Evolutionary conservation across 2,329 filamentous ascomycete genomes (phyloP), one percentile per base, ranked within the genome.

Genomic region (Ceratocystis albifundus): DNA sequence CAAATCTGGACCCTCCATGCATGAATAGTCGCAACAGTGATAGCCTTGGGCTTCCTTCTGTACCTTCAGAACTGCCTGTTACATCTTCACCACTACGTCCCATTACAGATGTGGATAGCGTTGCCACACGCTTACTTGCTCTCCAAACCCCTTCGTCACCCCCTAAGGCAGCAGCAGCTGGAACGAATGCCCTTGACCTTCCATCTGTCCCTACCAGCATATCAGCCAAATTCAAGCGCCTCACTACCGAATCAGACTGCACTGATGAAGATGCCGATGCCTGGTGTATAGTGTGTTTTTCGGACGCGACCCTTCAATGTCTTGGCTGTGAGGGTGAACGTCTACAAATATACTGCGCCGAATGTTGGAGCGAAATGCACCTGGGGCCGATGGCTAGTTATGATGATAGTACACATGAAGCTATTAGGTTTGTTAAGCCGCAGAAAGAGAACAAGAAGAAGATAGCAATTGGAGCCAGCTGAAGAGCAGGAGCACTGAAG

Each of bases 311-410:
- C 2, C 76, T 94, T 32, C 80, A 80, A 67, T 96, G 90, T 72
- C 72, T 85, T 0, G 89, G 87, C 2, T 96, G 90, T 71, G 84
- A 85, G 45, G 75, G 76, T 32, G 85, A 92, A 69, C 77, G 53
- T 57, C 17, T n/a, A 36, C 55, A 66, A 28, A 32, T 90, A 50
- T 95, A 93, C 73, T 96, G 90, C 73, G 78, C 80, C 25, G 78
- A 82, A 17, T 95, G 90, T 77, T 96, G 90, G 90, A 82, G 80
- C 68, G 89, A 93, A 72, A 90, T 90, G 74, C 90, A 95, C 71
- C 77, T 84, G 44, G 86, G 88, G 0, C 84, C 85, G 0, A 78
- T 80, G 57, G 89, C 88, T 0, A 85, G 84, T 0, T 86, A 82
- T 61, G 89, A 92, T 67, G 88, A 91, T 74, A 78, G 82, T 67